Evolutionary conservation across 2,329 filamentous ascomycete species (phyloP).

Genomic region (Exophiala xenobiotica): DNA sequence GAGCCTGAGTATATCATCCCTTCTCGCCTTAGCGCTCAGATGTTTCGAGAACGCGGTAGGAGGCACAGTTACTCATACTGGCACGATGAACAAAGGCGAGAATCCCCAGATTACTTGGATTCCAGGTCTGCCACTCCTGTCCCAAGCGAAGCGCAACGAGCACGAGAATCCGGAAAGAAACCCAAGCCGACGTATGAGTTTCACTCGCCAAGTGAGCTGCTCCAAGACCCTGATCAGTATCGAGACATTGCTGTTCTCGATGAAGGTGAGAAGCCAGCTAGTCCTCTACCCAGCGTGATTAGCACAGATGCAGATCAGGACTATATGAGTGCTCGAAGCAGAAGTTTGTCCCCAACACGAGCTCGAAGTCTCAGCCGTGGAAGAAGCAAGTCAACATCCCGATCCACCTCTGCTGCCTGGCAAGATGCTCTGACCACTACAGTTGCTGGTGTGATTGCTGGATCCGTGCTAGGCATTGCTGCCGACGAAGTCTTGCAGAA

Average conservation of each 20-base stretch:
- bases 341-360: conserved; percentile 19
- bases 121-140: conserved; percentile 70
- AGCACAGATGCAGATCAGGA: conserved; percentile 28
- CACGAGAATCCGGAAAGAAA: conserved; percentile 30
- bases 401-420: conserved; percentile 21
- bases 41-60: conserved; percentile 30
- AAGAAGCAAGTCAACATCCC: conserved; percentile 14
- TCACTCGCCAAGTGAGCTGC: conserved; percentile 47
- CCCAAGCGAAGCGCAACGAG: conserved; percentile 51
- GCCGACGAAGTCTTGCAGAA: conserved; percentile 4
- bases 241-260: conserved; percentile 26
- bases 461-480: conserved; percentile 6
- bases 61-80: conserved; percentile 31
- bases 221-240: conserved; percentile 40
- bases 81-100: conserved; percentile 18
- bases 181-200: conserved; percentile 48
- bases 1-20: conserved; percentile 27
- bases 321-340: conserved; percentile 30
- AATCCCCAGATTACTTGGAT: conserved; percentile 51
- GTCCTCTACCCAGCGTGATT: conserved; percentile 29
- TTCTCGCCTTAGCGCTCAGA: conserved; percentile 18
- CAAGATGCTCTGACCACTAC: conserved; percentile 18
- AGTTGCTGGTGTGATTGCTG: conserved; percentile 12
- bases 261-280: conserved; percentile 12
- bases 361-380: conserved; percentile 18